Evolutionary conservation across 768 basidiomycete genomes (phyloP).

Genomic region (Russula virescens): DNA sequence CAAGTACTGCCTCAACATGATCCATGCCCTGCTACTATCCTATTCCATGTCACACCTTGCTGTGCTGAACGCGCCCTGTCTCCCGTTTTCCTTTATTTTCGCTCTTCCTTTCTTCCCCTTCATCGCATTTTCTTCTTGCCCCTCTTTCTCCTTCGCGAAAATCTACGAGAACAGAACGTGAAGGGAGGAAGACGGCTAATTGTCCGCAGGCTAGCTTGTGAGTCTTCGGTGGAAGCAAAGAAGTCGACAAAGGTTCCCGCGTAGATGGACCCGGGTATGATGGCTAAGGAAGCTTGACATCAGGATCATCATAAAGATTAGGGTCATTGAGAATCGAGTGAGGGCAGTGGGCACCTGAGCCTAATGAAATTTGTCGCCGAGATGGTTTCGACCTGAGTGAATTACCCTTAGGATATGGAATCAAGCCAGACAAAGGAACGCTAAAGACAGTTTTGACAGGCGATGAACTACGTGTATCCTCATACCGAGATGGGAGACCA

Average conservation of each 20-base stretch:
- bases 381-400: background rate
- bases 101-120: too few species aligned
- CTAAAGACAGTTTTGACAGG: background rate
- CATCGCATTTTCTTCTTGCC: conserved; percentile 39
- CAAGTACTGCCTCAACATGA: too few species aligned
- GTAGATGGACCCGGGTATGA: background rate
- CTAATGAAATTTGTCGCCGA: conserved; percentile 1
- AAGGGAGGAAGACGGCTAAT: conserved; percentile 46
- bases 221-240: conserved; percentile 33
- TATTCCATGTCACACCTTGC: too few species aligned
- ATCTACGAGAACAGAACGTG: conserved; percentile 46
- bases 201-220: conserved; percentile 46
- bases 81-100: too few species aligned
- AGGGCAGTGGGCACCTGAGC: background rate
- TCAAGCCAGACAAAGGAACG: background rate
- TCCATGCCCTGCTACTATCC: too few species aligned
- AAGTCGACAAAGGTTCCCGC: conserved; percentile 17
- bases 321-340: background rate
- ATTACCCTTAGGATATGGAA: background rate
- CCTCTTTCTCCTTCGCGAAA: conserved; percentile 50
- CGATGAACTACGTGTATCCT: background rate
- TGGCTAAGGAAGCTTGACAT: background rate
- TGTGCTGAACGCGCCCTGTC: too few species aligned
- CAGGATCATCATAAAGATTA: background rate
- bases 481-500: background rate